A percentile compares a stretch with the other conserved stretches of the same genome.
These are phyloP conservation scores for Ceratocystis colombiana DNA, from an alignment of 2,329 filamentous ascomycete genomes.

Conservation along the genomic window DNA sequence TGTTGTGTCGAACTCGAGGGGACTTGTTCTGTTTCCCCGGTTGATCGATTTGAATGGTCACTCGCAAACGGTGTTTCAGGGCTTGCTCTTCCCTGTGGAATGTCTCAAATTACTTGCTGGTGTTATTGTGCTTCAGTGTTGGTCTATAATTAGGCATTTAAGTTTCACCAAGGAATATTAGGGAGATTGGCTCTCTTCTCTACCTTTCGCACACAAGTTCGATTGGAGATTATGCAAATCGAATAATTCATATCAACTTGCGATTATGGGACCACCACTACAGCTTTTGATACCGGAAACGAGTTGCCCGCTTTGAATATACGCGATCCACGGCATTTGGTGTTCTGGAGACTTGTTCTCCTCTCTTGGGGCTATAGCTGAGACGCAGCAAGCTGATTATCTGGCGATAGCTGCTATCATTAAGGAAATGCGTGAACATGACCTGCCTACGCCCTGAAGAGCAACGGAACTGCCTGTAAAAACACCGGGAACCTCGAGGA, in stretches of 20 bases:
- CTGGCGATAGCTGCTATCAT: neutral
- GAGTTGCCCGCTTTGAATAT: neutral
- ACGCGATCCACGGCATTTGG: neutral
- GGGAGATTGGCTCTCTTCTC: neutral
- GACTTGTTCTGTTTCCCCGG: neutral
- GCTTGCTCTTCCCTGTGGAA: neutral
- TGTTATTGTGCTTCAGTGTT: neutral
- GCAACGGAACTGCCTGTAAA: neutral
- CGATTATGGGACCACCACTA: too few species aligned
- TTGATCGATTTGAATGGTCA: neutral
- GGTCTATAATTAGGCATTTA: constrained; percentile 8
- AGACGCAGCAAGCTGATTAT: neutral
- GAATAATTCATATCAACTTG: too few species aligned
- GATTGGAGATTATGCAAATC: neutral
- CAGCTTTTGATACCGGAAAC: too few species aligned
- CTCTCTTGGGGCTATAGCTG: neutral
- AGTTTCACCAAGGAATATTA: neutral
- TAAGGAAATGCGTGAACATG: neutral
- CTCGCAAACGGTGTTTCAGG: neutral
- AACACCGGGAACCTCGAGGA: too few species aligned
- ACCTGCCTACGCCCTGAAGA: neutral
- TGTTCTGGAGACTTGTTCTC: neutral
- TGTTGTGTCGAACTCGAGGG: neutral
- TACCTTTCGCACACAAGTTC: neutral
- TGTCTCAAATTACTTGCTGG: constrained; percentile 8